phyloP scores from a whole-genome alignment of 805 yeast species.

The Monosporozyma yasuniensis region DNA sequence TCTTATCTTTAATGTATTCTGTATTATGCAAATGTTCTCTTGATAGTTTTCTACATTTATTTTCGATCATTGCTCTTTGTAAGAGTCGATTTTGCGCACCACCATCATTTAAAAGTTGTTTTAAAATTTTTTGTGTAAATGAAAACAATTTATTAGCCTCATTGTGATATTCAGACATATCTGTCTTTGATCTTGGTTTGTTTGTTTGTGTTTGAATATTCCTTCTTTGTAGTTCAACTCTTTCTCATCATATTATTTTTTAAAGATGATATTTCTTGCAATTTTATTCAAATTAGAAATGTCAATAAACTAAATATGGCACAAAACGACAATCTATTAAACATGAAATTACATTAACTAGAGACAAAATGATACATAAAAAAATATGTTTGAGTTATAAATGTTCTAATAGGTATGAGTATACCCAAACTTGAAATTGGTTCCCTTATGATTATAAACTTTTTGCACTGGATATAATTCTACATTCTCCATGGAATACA shows the following conservation, averaged over 20 bases:
- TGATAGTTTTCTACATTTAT: neutral
- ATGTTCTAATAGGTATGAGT: constrained; percentile 5
- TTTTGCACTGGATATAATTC: constrained; percentile 22
- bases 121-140: neutral
- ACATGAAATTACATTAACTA: neutral
- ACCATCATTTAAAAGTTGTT: neutral
- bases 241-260: too few relatives aligned
- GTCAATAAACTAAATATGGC: neutral
- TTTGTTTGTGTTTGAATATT: too few relatives aligned
- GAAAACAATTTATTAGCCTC: constrained; percentile 1
- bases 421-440: constrained; percentile 13
- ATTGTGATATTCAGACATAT: neutral
- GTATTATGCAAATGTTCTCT: neutral
- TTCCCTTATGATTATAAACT: constrained; percentile 22
- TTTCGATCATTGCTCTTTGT: constrained; percentile 1
- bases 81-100: neutral
- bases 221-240: too few relatives aligned
- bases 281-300: too few relatives aligned
- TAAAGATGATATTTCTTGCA: neutral
- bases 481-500: constrained; percentile 3
- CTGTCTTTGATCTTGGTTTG: neutral
- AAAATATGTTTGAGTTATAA: neutral
- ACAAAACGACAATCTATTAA: neutral
- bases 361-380: neutral
- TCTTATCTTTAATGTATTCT: neutral